Conservation (phyloP, 805 yeast genomes). For the Candida sithepensis region DNA sequence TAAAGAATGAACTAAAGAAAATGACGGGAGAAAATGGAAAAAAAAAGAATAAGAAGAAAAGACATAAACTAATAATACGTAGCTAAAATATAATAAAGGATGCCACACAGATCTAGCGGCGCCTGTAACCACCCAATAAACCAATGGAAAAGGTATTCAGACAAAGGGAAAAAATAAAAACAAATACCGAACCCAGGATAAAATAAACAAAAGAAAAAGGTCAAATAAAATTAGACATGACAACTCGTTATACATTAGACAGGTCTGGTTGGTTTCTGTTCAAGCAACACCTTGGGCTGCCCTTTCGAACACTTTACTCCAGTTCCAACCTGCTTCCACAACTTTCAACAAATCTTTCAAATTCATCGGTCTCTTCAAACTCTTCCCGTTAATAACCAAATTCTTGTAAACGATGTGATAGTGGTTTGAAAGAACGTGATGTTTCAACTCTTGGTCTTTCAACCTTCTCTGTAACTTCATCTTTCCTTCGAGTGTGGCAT, state of each 20-base stretch:
- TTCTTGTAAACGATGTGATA: constrained; percentile 63
- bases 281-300: constrained; percentile 22
- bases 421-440: constrained; percentile 40
- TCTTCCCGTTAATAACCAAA: constrained; percentile 66
- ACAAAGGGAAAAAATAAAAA: too few relatives aligned
- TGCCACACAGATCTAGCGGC: too few relatives aligned
- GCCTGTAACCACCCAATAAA: too few relatives aligned
- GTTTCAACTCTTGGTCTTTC: constrained; percentile 24
- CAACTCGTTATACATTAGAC: neutral
- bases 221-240: neutral
- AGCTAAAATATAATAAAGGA: too few relatives aligned
- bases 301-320: constrained; percentile 54
- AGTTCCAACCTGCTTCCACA: constrained; percentile 82
- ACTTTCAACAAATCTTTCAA: constrained; percentile 68
- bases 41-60: too few relatives aligned
- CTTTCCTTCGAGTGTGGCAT: constrained; percentile 23
- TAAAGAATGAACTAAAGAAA: neutral
- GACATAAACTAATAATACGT: too few relatives aligned
- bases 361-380: constrained; percentile 67
- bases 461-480: constrained; percentile 19
- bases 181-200: too few relatives aligned
- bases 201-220: neutral
- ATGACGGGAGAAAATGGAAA: neutral
- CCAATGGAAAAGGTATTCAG: too few relatives aligned
- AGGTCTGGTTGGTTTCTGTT: neutral